Conservation (phyloP, 202 grass and related monocot genomes). For the Dendrocalamus latiflorus region DNA sequence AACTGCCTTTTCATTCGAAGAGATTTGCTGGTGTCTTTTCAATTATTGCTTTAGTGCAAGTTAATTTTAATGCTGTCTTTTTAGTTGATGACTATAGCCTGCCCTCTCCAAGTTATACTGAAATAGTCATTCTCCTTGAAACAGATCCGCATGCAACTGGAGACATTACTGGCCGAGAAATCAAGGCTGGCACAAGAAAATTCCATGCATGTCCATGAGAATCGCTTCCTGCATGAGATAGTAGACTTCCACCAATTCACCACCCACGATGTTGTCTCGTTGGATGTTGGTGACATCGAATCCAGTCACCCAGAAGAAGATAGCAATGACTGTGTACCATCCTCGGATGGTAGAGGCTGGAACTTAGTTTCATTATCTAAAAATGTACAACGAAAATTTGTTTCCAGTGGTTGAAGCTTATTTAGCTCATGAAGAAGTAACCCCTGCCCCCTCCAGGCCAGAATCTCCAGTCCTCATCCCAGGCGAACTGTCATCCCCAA, state of each 20-base stretch:
- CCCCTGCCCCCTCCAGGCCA: no score
- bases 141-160: conserved; percentile 67
- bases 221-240: conserved; percentile 58
- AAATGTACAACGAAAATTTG: neutral
- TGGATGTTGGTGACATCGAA: conserved; percentile 31
- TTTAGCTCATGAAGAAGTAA: no score
- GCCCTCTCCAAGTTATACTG: neutral
- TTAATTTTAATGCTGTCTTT: neutral
- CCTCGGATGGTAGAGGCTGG: no score
- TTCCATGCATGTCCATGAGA: conserved; percentile 55
- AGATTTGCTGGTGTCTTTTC: neutral
- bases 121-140: neutral
- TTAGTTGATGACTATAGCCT: neutral
- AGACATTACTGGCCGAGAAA: conserved; percentile 57
- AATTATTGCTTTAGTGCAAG: neutral
- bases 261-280: conserved; percentile 18
- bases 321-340: no score
- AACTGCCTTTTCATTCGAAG: neutral
- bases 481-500: no score
- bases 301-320: conserved; percentile 23
- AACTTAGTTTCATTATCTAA: no score
- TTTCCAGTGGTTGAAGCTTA: no score
- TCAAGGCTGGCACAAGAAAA: conserved; percentile 59
- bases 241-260: conserved; percentile 64
- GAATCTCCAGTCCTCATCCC: no score